Base-by-base conservation (phyloP, 805 yeast genomes). In the Ogataea zsoltii region DNA sequence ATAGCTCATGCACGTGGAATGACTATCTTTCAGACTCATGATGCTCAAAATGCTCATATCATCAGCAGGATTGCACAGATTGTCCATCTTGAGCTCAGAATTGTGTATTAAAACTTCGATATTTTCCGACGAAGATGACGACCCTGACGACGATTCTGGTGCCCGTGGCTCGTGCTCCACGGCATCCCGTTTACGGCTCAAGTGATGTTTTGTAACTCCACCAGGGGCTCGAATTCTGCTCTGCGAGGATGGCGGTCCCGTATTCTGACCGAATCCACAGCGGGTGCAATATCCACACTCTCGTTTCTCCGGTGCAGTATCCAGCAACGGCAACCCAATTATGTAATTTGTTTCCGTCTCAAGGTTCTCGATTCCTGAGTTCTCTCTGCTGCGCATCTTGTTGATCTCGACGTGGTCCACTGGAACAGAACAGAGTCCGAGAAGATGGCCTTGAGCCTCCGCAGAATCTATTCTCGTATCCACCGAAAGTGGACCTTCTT, bases 401-500 rank as follows among this genome's bases (percentile, higher is more conserved):
- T 57, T 57, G 45, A 65, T 51, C 15, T 49, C 53, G 33, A 66
- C 65, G 46, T 66, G 70, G 49, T 66, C 70, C 21, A 66, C 54
- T 10, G 70, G 70, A 33, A 63, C 66, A 39, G 60, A 58, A 44
- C 70, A 66, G 33, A 51, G 50, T 33, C 45, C 36, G 7, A 42
- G 21, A 14, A 40, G 29, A 13, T 40, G 29, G 38, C 42, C 39
- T 46, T 57, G 64, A 16, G 66, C 53, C 38, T 60, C 61, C 12
- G 65, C 61, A 16, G 62, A 50, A 19, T 50, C 55, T 11, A 62
- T 48, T 15, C 51, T 51, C 7, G 67, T 62, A 38, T 63, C 48
- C 11, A 61, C 42, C 11, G 68, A 61, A 25, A 68, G 53, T 26
- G 72, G 71, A 19, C 72, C 72, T n/a, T 49, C 11, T 17, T 58